Evolutionary conservation across 192 early-diverging fungal genomes (phyloP), one percentile per base, ranked within the genome.

Genomic region (Paraglomus occultum): DNA sequence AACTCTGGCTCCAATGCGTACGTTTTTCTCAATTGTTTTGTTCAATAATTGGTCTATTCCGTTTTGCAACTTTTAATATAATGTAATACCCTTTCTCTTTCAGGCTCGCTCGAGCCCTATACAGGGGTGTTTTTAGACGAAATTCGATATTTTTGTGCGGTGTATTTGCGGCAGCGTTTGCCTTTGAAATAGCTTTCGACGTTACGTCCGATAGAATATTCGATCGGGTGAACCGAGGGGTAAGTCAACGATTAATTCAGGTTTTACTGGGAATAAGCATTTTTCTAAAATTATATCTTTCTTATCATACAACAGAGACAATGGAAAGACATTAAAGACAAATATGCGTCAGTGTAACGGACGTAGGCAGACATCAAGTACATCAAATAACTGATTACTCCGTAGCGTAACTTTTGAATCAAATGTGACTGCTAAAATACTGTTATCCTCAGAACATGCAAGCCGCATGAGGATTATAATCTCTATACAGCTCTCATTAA

Each of bases 271-370:
- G 50, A 55, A 62, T 55, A 39, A n/a, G 4, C 43, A n/a, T 62
- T 11, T 31, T 69, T 55, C 11, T 43, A 17, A 62, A 50, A 45
- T 22, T 42, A 49, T 40, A 3, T 12, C 40, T 52, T 75, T 20
- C 17, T 61, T 51, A 18, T 69, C 42, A 15, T 45, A 60, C 20
- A 6, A 73, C 77, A 92, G 91, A 88, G 88, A 75, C 91, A 92
- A 84, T 92, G 88, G 88, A 90, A 92, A 83, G 91, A 92, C 68
- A 91, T 92, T 73, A 80, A 87, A 66, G 75, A 80, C 78, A 88
- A 88, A 78, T 91, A 87, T 77, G 67, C 68, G 31, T n/a, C n/a
- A 31, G 31, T 68, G 61, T 67, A 74, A 44, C 77, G 71, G 74
- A n/a, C n/a, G n/a, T n/a, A n/a, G n/a, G n/a, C n/a, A n/a, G n/a